These are phyloP conservation scores for Exophiala mesophila DNA, from an alignment of 2,329 filamentous ascomycete species.

Conservation along the genomic window DNA sequence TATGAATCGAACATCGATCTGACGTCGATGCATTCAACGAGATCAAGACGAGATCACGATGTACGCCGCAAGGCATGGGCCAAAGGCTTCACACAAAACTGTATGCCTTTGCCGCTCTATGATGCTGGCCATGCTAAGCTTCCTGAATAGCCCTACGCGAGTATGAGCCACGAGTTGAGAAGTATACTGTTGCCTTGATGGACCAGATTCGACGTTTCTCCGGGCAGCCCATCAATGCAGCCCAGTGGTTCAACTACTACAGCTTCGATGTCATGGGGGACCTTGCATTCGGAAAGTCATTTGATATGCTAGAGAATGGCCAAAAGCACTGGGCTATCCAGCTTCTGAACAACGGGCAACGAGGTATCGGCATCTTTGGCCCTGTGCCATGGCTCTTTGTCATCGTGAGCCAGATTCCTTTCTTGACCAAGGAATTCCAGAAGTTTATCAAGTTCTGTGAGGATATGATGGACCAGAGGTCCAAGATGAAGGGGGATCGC, in stretches of 20 bases:
- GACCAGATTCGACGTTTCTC: conserved; percentile 25
- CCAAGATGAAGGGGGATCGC: conserved; percentile 17
- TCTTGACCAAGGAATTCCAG: background rate
- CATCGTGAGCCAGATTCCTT: conserved; percentile 8
- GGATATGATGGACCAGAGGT: conserved; percentile 30
- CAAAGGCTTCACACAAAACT: conserved; percentile 27
- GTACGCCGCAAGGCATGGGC: conserved; percentile 39
- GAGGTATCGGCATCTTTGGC: conserved; percentile 15
- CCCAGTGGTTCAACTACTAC: conserved; percentile 33
- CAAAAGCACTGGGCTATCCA: conserved; percentile 27
- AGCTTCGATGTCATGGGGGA: conserved; percentile 35
- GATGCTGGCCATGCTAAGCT: background rate
- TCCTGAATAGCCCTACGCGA: conserved; percentile 34
- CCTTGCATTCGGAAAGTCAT: conserved; percentile 32
- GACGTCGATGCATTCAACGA: conserved; percentile 36
- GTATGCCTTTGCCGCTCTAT: background rate
- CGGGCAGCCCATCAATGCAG: conserved; percentile 31
- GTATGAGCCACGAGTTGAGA: conserved; percentile 36
- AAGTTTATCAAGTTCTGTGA: conserved; percentile 32
- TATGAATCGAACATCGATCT: conserved; percentile 37
- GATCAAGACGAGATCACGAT: conserved; percentile 36
- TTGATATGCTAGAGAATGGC: conserved; percentile 29
- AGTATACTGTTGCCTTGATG: conserved; percentile 33
- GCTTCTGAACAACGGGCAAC: conserved; percentile 19
- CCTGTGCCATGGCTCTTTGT: conserved; percentile 20